Evolutionary conservation across 352 stramenopile species (phyloP).

Genomic region (Pythium phragmitis): DNA sequence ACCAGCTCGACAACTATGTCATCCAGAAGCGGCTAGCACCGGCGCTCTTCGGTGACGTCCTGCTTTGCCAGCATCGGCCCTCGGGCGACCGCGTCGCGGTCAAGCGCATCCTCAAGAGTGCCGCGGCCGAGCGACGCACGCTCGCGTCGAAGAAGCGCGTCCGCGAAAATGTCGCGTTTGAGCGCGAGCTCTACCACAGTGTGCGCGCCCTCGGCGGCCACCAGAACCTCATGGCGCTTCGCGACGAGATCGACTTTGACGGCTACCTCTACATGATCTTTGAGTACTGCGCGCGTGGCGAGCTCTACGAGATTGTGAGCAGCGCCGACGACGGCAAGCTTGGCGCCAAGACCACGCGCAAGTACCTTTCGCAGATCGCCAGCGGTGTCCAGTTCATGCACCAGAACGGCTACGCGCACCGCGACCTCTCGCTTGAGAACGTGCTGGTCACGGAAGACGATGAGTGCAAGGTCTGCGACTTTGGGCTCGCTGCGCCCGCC

Average conservation of each 20-base stretch:
- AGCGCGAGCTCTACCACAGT: slow-evolving; percentile 67
- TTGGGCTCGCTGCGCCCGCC: slow-evolving; percentile 62
- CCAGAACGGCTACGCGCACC: slow-evolving; percentile 70
- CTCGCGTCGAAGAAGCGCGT: slow-evolving; percentile 73
- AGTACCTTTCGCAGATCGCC: slow-evolving; percentile 73
- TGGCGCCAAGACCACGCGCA: slow-evolving; percentile 31
- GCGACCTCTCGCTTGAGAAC: slow-evolving; percentile 85
- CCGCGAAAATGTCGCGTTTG: slow-evolving; percentile 77
- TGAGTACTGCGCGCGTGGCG: slow-evolving; percentile 64
- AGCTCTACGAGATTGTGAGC: slow-evolving; percentile 82
- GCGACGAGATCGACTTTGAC: slow-evolving; percentile 78
- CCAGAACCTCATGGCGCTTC: slow-evolving; percentile 59
- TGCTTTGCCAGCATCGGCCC: slow-evolving; percentile 69
- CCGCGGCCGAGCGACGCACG: slow-evolving; percentile 51
- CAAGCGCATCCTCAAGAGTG: slow-evolving; percentile 76
- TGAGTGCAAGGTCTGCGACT: slow-evolving; percentile 80
- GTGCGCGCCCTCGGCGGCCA: slow-evolving; percentile 63
- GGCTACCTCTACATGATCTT: slow-evolving; percentile 81
- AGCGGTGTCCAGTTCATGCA: slow-evolving; percentile 75
- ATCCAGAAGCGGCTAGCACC: slow-evolving; percentile 74
- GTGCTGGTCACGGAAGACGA: slow-evolving; percentile 73
- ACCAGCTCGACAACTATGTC: slow-evolving; percentile 77
- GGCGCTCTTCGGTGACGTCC: slow-evolving; percentile 78
- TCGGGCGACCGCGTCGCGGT: slow-evolving; percentile 67
- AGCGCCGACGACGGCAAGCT: slow-evolving; percentile 53